These are phyloP conservation scores for Stachybotrys chartarum DNA, from an alignment of 2,329 filamentous ascomycete species.

Conservation along the genomic window DNA sequence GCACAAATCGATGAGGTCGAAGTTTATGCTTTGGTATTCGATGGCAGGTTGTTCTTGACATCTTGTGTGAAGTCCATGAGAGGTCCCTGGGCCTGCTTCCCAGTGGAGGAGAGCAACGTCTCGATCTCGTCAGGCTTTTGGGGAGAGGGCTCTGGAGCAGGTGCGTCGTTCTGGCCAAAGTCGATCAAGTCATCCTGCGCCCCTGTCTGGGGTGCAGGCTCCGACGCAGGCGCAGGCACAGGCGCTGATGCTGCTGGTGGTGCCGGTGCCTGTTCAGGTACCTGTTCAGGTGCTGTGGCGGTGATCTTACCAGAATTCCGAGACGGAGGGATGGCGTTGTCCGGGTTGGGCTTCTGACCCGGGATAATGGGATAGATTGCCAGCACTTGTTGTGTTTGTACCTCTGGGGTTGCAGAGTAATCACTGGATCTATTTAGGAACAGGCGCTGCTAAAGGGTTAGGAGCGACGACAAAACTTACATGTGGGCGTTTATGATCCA, in stretches of 20 bases:
- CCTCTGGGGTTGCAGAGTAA: constrained; percentile 47
- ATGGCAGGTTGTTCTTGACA: constrained; percentile 41
- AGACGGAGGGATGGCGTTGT: constrained; percentile 48
- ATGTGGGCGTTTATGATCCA: constrained; percentile 89
- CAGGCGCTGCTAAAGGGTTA: background rate
- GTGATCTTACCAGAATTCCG: constrained; percentile 3
- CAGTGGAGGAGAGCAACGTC: constrained; percentile 37
- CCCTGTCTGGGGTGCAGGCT: constrained; percentile 9
- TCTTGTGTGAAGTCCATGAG: constrained; percentile 51
- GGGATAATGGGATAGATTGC: constrained; percentile 78
- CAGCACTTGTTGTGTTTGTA: constrained; percentile 75
- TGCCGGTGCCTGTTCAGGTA: background rate
- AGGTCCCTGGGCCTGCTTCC: constrained; percentile 38
- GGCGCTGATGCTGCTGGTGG: background rate
- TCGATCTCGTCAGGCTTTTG: constrained; percentile 30
- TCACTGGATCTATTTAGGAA: constrained; percentile 18
- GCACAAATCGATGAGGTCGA: background rate
- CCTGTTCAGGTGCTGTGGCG: constrained; percentile 3
- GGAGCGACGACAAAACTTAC: constrained; percentile 39
- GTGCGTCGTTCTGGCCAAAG: constrained; percentile 34
- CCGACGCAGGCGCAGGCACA: constrained; percentile 12
- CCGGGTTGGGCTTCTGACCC: constrained; percentile 57
- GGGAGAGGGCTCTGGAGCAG: constrained; percentile 1
- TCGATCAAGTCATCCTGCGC: constrained; percentile 44
- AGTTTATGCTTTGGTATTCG: constrained; percentile 15